Percentiles rank a stretch among this genome's conserved stretches.
These are phyloP conservation scores for Lotmaria passim DNA, from an alignment of 208 protist genomes.

Conservation along the genomic window DNA sequence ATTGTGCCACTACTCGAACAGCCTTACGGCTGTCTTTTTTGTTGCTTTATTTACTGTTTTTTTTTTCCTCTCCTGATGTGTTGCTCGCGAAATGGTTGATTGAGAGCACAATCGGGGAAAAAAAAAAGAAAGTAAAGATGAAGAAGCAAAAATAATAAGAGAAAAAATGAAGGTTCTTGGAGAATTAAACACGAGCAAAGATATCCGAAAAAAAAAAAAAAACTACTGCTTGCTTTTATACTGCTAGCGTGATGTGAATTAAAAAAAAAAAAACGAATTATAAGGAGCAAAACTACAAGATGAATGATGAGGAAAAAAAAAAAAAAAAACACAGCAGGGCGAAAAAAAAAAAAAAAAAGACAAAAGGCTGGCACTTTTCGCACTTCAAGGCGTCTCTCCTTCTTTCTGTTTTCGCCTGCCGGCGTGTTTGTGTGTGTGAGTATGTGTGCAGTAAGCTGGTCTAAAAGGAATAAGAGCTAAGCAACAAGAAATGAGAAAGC, in stretches of 20 bases:
- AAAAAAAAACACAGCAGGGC: not conserved
- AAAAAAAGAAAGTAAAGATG: not conserved
- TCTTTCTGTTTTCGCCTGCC: not conserved
- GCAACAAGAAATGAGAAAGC: not conserved
- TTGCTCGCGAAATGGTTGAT: no score
- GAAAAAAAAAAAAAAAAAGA: not conserved
- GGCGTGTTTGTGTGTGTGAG: not conserved
- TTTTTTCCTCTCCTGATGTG: no score
- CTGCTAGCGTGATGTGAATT: no score
- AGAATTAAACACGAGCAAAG: not conserved
- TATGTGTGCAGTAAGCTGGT: not conserved
- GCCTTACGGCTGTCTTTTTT: not conserved
- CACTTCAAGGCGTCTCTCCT: not conserved
- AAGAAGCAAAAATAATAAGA: not conserved
- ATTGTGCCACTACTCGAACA: not conserved
- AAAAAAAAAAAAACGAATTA: not conserved
- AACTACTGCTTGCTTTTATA: no score
- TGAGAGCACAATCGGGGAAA: not conserved
- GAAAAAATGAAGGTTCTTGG: no score
- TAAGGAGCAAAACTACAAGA: no score
- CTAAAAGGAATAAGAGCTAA: not conserved
- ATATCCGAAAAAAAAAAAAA: not conserved
- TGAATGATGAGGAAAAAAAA: not conserved
- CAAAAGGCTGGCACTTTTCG: not conserved
- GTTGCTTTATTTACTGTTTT: no score